Conservation (phyloP, 345 rosid genomes). For the Syzygium jambos region DNA sequence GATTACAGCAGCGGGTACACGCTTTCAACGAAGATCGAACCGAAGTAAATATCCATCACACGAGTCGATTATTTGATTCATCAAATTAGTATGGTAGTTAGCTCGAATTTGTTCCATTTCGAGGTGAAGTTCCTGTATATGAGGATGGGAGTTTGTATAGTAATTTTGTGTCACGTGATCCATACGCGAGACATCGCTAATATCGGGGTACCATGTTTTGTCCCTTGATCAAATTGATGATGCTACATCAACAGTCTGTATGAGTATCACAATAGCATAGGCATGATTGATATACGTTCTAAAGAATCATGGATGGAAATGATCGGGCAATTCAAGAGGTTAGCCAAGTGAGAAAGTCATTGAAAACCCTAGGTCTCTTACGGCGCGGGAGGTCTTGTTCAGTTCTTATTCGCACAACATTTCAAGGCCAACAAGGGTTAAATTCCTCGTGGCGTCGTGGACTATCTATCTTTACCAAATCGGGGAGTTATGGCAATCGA, state of each 20-base stretch:
- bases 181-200: not conserved
- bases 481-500: not conserved
- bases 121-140: not conserved
- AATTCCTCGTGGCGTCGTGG: not conserved
- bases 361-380: not conserved
- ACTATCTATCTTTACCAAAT: not conserved
- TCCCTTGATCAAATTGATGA: not conserved
- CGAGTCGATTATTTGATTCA: not conserved
- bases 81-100: not conserved
- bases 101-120: not conserved
- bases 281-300: not conserved
- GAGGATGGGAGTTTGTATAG: not conserved
- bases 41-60: not conserved
- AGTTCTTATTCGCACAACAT: not conserved
- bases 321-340: not conserved
- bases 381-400: not conserved
- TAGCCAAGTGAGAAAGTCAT: not conserved
- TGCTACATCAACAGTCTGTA: not conserved
- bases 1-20: not conserved
- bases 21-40: conserved; percentile 1
- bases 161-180: not conserved
- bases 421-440: not conserved
- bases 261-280: too few species aligned
- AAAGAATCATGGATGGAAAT: not conserved
- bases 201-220: not conserved